Conservation (phyloP, 2,329 filamentous ascomycete genomes). For the Neobulgaria alba region DNA sequence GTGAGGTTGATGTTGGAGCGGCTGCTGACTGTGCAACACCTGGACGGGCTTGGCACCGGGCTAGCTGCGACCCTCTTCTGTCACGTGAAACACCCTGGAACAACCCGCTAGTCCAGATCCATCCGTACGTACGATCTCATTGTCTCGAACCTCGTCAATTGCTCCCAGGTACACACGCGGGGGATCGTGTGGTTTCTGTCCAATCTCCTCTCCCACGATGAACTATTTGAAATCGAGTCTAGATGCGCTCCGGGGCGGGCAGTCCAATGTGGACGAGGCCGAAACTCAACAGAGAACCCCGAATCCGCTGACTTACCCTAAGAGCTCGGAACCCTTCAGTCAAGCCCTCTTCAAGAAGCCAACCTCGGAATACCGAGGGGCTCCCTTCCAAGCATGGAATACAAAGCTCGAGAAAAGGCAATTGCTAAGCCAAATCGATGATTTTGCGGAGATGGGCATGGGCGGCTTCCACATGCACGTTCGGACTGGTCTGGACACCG, state of each 20-base stretch:
- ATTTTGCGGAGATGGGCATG: conserved; percentile 27
- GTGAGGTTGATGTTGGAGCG: too few species aligned
- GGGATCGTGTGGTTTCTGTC: too few species aligned
- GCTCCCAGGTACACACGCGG: too few species aligned
- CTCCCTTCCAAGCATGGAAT: conserved; percentile 29
- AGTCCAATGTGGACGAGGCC: conserved; percentile 1
- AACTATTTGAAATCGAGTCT: conserved; percentile 11
- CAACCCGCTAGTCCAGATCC: too few species aligned
- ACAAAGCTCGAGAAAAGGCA: conserved; percentile 23
- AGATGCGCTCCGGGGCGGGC: conserved; percentile 1
- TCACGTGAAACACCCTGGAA: too few species aligned
- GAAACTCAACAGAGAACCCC: conserved; percentile 3
- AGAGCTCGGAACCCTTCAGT: conserved; percentile 20
- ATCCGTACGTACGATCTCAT: too few species aligned
- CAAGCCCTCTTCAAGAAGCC: conserved; percentile 24
- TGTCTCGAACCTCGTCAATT: too few species aligned
- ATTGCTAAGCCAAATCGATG: conserved; percentile 27
- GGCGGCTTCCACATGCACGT: conserved; percentile 29
- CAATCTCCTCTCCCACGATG: too few species aligned
- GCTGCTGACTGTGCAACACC: too few species aligned
- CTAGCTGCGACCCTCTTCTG: too few species aligned
- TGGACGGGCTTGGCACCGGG: too few species aligned
- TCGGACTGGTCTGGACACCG: conserved; percentile 28
- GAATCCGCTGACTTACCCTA: conserved; percentile 28
- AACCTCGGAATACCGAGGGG: conserved; percentile 28